Percentiles rank a stretch among this genome's conserved stretches.
Evolutionary conservation across 139 green algal genomes (phyloP).

Genomic region (Chlamydomonas incerta): DNA sequence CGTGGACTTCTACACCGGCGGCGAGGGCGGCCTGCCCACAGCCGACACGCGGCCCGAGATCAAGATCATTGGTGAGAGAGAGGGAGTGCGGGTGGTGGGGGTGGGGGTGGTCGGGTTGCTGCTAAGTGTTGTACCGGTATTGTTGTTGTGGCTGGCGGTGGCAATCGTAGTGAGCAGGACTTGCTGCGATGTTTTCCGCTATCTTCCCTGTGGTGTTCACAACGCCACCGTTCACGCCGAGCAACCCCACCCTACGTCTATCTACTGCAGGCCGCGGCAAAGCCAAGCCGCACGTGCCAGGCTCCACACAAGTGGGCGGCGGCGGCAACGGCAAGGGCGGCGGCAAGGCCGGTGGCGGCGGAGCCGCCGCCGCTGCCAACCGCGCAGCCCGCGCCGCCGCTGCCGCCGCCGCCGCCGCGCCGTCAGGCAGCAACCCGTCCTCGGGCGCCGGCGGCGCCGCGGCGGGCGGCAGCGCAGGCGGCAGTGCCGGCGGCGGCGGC

Average conservation of each 20-base stretch:
- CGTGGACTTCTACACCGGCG: slow-evolving; percentile 20
- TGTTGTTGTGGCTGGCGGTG: too few species aligned
- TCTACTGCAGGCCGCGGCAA: slow-evolving; percentile 12
- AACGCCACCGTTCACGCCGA: too few species aligned
- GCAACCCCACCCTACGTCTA: too few species aligned
- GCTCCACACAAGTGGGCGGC: background rate
- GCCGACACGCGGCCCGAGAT: slow-evolving; percentile 34
- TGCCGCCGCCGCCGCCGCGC: too few species aligned
- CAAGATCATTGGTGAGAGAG: slow-evolving; percentile 10
- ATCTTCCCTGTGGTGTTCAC: too few species aligned
- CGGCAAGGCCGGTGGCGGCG: background rate
- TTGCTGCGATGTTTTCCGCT: too few species aligned
- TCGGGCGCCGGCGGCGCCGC: too few species aligned
- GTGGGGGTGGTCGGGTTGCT: too few species aligned
- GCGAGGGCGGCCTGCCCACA: background rate
- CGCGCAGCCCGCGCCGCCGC: background rate
- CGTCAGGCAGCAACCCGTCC: background rate
- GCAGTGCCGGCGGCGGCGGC: background rate
- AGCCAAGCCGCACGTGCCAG: slow-evolving; percentile 29
- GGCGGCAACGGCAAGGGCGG: background rate
- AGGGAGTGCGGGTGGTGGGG: too few species aligned
- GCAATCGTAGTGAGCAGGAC: too few species aligned
- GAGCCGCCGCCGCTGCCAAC: background rate
- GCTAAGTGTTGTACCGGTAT: too few species aligned
- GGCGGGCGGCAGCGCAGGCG: too few species aligned